Evolutionary conservation across 2,329 filamentous ascomycete species (phyloP), one percentile per base, ranked within the genome.

Genomic region (Arachnomyces sp.): DNA sequence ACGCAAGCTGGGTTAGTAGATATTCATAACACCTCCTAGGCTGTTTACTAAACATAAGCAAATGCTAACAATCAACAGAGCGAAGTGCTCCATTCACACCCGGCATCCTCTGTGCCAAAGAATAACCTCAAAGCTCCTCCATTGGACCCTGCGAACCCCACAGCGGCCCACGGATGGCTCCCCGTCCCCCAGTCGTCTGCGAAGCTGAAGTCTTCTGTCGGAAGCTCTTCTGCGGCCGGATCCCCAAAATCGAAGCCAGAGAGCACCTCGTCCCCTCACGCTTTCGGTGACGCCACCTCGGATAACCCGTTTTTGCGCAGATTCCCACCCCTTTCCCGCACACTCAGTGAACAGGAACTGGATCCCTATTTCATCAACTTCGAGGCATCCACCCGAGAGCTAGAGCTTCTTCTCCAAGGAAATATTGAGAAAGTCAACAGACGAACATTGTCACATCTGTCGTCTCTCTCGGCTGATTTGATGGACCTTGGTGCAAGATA

Each of bases 371-470:
- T 98, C 63, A 81, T 90, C 43, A 83, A 86, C 29, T 98, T 93
- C 50, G 93, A 98, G 59, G 74, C 82, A 2, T 90, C 88, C 1
- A 94, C 89, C 7, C 88, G 92, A 57, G 90, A 96, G 49, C 72
- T 96, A 2, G 93, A 98, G 60, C 71, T 82, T 12, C 73, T 96
- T 3, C 72, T 98, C 2, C 88, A 84, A 54, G 92, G 92, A 0
- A 88, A 87, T 4, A 94, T 98, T 71, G 93, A 98, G 60, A 95
- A 94, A 61, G 88, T 95, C 46, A 98, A 96, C 55, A 79, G 90
- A 25, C 78, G 92, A 28, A 88, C 89, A 4, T 68, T 98, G 5
- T 85, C 80, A 45, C 92, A 98, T 55, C 65, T 96, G 7, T 85
- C 85, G 11, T 80, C 83, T 4, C 70, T 95, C 36, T 87, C 87